Conservation (phyloP, 1,284 basidiomycete species). For the Caloboletus inedulis region DNA sequence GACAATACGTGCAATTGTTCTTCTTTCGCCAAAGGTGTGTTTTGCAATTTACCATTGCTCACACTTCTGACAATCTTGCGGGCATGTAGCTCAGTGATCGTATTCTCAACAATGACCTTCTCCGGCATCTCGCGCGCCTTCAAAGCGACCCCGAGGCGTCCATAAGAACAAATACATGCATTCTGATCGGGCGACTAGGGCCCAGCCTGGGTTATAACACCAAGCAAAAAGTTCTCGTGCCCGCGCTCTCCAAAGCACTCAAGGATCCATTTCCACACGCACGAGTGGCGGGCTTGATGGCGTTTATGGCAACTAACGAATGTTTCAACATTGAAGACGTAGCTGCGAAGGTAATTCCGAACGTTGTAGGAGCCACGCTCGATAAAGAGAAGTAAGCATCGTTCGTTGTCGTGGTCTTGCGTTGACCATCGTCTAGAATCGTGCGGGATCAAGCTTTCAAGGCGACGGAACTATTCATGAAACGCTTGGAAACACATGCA, state of each 20-base stretch:
- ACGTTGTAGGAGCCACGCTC: slow-evolving; percentile 74
- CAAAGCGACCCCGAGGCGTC: slow-evolving; percentile 92
- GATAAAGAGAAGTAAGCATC: slow-evolving; percentile 81
- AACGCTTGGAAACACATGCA: slow-evolving; percentile 77
- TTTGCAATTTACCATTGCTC: background rate
- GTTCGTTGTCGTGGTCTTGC: background rate
- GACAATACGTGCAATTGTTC: slow-evolving; percentile 84
- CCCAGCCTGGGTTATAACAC: too few species aligned
- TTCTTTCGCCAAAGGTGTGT: slow-evolving; percentile 82
- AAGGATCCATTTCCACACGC: slow-evolving; percentile 87
- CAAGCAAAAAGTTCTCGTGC: too few species aligned
- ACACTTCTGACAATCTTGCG: background rate
- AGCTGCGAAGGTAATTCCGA: slow-evolving; percentile 87
- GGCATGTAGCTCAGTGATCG: slow-evolving; percentile 74
- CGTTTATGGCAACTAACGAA: slow-evolving; percentile 92
- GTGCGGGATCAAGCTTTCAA: slow-evolving; percentile 95
- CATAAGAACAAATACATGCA: slow-evolving; percentile 97
- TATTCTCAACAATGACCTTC: slow-evolving; percentile 94
- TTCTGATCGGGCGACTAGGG: slow-evolving; percentile 70
- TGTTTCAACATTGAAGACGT: slow-evolving; percentile 87
- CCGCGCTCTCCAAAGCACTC: too few species aligned
- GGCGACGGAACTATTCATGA: slow-evolving; percentile 82
- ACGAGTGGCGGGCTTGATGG: slow-evolving; percentile 92
- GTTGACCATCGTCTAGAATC: slow-evolving; percentile 47
- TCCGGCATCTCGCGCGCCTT: slow-evolving; percentile 89